A percentile compares a stretch with the other conserved stretches of the same genome.
These are phyloP conservation scores for Sclerotinia minor DNA, from an alignment of 2,329 filamentous ascomycete genomes.

Conservation along the genomic window DNA sequence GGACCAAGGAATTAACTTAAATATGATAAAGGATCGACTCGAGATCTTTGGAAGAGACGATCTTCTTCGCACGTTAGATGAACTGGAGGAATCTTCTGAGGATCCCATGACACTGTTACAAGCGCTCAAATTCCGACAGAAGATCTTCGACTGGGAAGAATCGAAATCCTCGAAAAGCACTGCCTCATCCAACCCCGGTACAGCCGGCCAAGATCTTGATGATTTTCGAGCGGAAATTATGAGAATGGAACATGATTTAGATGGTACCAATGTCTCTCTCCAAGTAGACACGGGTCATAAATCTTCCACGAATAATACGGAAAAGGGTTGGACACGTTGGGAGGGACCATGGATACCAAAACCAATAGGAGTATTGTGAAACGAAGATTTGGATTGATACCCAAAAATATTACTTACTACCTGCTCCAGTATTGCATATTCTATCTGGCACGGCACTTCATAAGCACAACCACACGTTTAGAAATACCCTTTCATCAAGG, in stretches of 20 bases:
- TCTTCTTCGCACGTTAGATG: constrained; percentile 32
- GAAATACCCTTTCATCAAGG: constrained; percentile 5
- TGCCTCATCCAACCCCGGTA: neutral
- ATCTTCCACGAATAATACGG: neutral
- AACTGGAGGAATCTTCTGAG: constrained; percentile 30
- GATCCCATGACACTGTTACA: constrained; percentile 31
- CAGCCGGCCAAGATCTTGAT: constrained; percentile 25
- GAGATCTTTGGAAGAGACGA: constrained; percentile 31
- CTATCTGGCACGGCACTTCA: neutral
- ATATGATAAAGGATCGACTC: constrained; percentile 28
- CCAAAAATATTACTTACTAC: neutral
- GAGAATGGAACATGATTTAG: constrained; percentile 32
- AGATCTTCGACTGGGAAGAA: constrained; percentile 41
- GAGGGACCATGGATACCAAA: constrained; percentile 32
- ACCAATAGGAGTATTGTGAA: constrained; percentile 29
- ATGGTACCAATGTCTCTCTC: neutral
- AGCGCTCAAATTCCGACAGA: constrained; percentile 46
- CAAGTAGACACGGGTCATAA: constrained; percentile 1
- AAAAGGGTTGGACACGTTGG: constrained; percentile 27
- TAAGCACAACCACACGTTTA: neutral
- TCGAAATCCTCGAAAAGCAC: neutral
- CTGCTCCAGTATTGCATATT: neutral
- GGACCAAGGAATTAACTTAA: constrained; percentile 30
- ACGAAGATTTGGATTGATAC: constrained; percentile 2
- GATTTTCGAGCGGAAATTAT: constrained; percentile 32